Evolutionary conservation across 345 rosid species (phyloP).

Genomic region (Reutealis trisperma): DNA sequence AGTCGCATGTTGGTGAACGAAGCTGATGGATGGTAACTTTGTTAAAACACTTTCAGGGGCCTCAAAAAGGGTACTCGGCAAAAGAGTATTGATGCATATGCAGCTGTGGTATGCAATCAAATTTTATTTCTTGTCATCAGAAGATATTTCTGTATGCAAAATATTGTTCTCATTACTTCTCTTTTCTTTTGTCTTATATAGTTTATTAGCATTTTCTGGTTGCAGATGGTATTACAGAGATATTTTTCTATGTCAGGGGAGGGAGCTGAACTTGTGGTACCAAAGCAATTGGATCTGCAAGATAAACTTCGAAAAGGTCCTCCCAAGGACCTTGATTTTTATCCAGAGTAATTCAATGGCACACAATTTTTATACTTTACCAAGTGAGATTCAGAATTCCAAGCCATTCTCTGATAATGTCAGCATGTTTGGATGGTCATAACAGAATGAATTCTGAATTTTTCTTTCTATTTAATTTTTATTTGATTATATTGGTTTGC

Average conservation of each 20-base stretch:
- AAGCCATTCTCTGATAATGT: background rate
- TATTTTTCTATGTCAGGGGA: constrained; percentile 62
- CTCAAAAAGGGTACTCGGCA: constrained; percentile 57
- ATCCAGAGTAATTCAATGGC: constrained; percentile 22
- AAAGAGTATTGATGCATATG: constrained; percentile 65
- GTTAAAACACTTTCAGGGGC: constrained; percentile 56
- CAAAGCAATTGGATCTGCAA: constrained; percentile 65
- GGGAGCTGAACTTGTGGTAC: constrained; percentile 69
- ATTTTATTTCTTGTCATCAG: background rate
- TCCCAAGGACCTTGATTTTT: constrained; percentile 50
- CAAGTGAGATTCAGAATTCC: background rate
- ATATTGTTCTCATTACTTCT: background rate
- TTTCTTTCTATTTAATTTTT: background rate
- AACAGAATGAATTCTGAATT: background rate
- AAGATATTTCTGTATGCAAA: background rate
- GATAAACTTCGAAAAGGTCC: constrained; percentile 69
- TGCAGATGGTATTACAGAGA: constrained; percentile 86
- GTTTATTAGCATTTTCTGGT: constrained; percentile 4
- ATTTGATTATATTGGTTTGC: background rate
- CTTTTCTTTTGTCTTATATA: background rate
- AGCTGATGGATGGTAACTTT: background rate
- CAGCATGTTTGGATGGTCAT: background rate
- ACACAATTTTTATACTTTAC: background rate
- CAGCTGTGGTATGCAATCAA: constrained; percentile 64
- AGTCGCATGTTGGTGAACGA: background rate